These are phyloP conservation scores for Paxillus involutus DNA, from an alignment of 768 basidiomycete species.

Conservation along the genomic window DNA sequence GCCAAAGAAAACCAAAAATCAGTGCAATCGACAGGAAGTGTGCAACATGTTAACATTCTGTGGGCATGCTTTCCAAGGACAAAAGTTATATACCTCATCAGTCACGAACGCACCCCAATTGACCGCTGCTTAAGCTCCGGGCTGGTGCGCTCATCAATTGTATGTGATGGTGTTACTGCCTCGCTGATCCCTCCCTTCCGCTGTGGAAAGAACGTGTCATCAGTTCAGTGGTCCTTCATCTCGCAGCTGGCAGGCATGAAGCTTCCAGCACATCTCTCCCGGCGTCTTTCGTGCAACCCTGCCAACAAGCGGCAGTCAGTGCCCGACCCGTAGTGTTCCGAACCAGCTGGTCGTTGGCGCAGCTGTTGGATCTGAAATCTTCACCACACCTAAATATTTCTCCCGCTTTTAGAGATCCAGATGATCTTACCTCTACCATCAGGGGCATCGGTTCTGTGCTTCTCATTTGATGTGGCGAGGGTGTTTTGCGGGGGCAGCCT, in stretches of 20 bases:
- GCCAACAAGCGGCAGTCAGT: conserved; percentile 2
- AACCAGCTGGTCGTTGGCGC: conserved; percentile 15
- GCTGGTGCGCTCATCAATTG: conserved; percentile 12
- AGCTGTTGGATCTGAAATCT: conserved; percentile 24
- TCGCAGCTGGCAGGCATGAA: conserved; percentile 6
- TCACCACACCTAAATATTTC: conserved; percentile 13
- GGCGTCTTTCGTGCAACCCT: conserved; percentile 5
- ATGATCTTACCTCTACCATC: conserved; percentile 1
- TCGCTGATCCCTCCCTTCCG: conserved; percentile 14
- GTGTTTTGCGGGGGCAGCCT: not conserved
- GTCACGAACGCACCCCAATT: conserved; percentile 8
- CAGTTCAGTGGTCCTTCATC: conserved; percentile 7
- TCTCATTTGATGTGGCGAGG: not conserved
- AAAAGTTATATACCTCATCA: conserved; percentile 7
- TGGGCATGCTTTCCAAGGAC: conserved; percentile 9
- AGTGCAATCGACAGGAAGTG: not conserved
- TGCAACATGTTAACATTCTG: conserved; percentile 9
- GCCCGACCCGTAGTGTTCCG: conserved; percentile 6
- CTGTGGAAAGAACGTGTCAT: conserved; percentile 14
- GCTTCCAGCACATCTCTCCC: conserved; percentile 8
- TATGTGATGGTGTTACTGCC: conserved; percentile 18
- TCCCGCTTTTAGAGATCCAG: conserved; percentile 8
- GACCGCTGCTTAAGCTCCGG: conserved; percentile 27
- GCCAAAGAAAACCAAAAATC: not conserved
- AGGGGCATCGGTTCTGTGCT: not conserved